phyloP scores from a whole-genome alignment of 2,329 filamentous ascomycete genomes.

The Cladosporium sp. region DNA sequence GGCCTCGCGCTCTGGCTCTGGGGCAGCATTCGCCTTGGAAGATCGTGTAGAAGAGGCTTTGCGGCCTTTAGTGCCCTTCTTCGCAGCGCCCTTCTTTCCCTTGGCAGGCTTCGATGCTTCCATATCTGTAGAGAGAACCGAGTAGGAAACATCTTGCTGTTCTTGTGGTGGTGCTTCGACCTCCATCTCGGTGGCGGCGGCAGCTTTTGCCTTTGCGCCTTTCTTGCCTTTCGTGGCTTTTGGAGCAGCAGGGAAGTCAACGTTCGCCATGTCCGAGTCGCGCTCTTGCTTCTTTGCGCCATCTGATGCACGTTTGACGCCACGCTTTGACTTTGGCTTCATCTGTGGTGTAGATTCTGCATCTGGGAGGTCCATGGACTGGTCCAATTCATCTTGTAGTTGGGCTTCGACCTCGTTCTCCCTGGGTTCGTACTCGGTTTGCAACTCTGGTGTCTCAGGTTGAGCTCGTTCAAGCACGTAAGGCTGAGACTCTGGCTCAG shows the following conservation, averaged over 20 bases:
- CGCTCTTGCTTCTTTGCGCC: constrained; percentile 34
- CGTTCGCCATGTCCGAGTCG: constrained; percentile 25
- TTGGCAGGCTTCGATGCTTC: constrained; percentile 26
- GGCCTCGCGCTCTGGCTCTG: constrained; percentile 23
- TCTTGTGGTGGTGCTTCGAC: constrained; percentile 1
- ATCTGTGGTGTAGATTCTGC: constrained; percentile 30
- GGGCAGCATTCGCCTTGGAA: constrained; percentile 27
- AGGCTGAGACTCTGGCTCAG: constrained; percentile 24
- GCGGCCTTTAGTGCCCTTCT: constrained; percentile 30
- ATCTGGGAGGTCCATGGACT: constrained; percentile 29
- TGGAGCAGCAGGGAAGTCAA: constrained; percentile 25
- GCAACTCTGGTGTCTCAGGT: constrained; percentile 19
- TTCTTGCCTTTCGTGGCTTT: constrained; percentile 33
- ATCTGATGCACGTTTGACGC: constrained; percentile 42
- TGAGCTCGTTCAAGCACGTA: constrained; percentile 23
- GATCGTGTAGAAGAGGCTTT: constrained; percentile 31
- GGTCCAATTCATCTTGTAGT: constrained; percentile 36
- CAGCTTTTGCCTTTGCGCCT: constrained; percentile 8
- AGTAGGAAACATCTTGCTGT: constrained; percentile 1
- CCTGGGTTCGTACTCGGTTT: constrained; percentile 18
- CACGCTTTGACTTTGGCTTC: constrained; percentile 30
- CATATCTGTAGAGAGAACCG: constrained; percentile 1
- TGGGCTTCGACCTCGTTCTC: constrained; percentile 32
- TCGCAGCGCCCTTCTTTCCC: constrained; percentile 28
- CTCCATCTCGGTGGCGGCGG: not conserved